A percentile compares a stretch with the other conserved stretches of the same genome.
Evolutionary conservation across 2,329 filamentous ascomycete species (phyloP).

Genomic region (Epichloe glyceriae): DNA sequence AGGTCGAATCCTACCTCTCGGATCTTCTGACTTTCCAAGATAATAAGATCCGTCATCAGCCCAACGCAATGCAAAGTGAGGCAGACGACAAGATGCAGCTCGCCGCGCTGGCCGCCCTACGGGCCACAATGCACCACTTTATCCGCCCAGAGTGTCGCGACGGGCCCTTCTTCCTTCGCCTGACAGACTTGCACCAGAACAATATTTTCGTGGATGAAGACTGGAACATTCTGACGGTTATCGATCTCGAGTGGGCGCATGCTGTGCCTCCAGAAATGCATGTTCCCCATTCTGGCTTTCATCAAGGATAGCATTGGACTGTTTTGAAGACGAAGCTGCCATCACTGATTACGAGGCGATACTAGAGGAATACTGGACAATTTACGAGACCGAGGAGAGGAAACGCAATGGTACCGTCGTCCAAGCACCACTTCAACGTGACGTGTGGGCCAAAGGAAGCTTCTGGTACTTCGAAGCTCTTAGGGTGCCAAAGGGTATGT

Average conservation of each 20-base stretch:
- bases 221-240: conserved; percentile 19
- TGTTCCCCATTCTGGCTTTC: no score
- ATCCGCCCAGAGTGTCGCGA: conserved; percentile 11
- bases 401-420: background rate
- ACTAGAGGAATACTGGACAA: conserved; percentile 4
- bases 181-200: conserved; percentile 24
- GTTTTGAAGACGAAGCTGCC: no score
- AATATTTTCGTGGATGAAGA: conserved; percentile 22
- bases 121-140: conserved; percentile 7
- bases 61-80: conserved; percentile 13
- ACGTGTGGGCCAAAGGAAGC: no score
- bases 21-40: conserved; percentile 22
- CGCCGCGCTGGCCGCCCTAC: no score
- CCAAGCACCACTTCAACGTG: background rate
- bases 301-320: no score
- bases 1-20: conserved; percentile 15
- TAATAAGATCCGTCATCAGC: conserved; percentile 20
- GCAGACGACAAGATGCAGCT: no score
- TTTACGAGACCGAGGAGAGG: conserved; percentile 7
- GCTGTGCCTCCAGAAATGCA: conserved; percentile 13
- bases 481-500: no score
- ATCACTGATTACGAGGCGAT: background rate
- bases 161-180: conserved; percentile 18
- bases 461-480: no score
- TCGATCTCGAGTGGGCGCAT: conserved; percentile 20